Percentiles rank a stretch among this genome's conserved stretches.
These are phyloP conservation scores for Calonectria henricotiae DNA, from an alignment of 2,329 filamentous ascomycete genomes.

Conservation along the genomic window DNA sequence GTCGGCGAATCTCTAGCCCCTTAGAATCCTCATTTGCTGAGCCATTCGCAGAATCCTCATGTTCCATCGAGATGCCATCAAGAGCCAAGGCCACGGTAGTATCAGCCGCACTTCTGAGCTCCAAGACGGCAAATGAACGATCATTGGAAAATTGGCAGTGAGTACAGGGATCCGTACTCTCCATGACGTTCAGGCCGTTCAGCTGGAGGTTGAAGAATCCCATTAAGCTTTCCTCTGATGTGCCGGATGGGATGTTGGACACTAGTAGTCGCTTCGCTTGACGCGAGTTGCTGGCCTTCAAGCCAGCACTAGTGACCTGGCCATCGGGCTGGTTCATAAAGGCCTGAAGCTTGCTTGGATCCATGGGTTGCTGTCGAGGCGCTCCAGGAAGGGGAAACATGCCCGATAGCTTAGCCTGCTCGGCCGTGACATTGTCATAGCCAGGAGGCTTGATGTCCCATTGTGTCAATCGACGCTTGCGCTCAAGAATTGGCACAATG, in stretches of 20 bases:
- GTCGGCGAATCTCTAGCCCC: constrained; percentile 85
- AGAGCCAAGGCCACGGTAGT: constrained; percentile 92
- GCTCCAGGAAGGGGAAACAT: constrained; percentile 99
- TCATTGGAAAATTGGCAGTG: constrained; percentile 88
- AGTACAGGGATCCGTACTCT: constrained; percentile 87
- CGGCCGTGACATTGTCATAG: constrained; percentile 97
- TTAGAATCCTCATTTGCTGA: constrained; percentile 68
- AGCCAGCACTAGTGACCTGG: constrained; percentile 79
- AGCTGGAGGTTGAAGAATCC: constrained; percentile 97
- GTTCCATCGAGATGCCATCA: constrained; percentile 91
- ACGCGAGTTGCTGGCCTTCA: constrained; percentile 93
- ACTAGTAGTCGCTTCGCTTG: constrained; percentile 94
- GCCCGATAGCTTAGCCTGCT: constrained; percentile 97
- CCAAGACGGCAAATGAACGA: constrained; percentile 85
- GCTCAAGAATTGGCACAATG: constrained; percentile 84
- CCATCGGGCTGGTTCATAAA: constrained; percentile 93
- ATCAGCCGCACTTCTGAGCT: constrained; percentile 91
- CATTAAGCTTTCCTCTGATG: constrained; percentile 83
- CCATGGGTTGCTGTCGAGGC: constrained; percentile 94
- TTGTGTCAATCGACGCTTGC: constrained; percentile 94
- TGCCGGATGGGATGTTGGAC: constrained; percentile 82
- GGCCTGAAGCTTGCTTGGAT: constrained; percentile 92
- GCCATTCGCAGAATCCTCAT: constrained; percentile 74
- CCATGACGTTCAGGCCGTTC: constrained; percentile 94
- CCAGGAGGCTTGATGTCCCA: constrained; percentile 99